Percentiles rank a stretch among this genome's conserved stretches.
Evolutionary conservation across 495 filamentous ascomycete species (phyloP).

Genomic region (Aspergillus haitiensis): DNA sequence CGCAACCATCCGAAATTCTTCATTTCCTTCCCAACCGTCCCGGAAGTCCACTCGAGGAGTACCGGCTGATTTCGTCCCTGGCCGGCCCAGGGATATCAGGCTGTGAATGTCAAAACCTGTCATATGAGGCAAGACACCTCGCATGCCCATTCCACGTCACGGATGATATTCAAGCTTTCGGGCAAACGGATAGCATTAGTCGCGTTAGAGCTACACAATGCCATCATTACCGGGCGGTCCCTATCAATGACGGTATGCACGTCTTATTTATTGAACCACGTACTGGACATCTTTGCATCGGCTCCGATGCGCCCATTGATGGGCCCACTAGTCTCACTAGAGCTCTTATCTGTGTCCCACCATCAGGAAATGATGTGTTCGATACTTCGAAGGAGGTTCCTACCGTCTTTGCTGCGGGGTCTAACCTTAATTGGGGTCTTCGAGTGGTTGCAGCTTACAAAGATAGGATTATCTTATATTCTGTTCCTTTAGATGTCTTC

Average conservation of each 20-base stretch:
- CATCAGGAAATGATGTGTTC: constrained; percentile 34
- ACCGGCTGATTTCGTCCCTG: constrained; percentile 70
- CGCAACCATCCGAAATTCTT: constrained; percentile 63
- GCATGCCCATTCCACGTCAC: constrained; percentile 37
- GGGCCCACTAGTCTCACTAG: constrained; percentile 50
- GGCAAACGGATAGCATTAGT: constrained; percentile 31
- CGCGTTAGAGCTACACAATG: constrained; percentile 46
- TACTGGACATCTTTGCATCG: constrained; percentile 61
- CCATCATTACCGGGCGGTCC: constrained; percentile 68
- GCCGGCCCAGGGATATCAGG: constrained; percentile 47
- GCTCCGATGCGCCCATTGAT: constrained; percentile 63
- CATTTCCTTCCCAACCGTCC: constrained; percentile 63
- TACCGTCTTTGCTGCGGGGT: constrained; percentile 57
- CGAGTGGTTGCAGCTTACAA: constrained; percentile 62
- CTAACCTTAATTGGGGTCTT: constrained; percentile 60
- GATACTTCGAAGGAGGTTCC: constrained; percentile 42
- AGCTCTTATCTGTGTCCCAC: constrained; percentile 42
- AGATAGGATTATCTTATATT: constrained; percentile 58
- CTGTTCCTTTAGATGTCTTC: constrained; percentile 62
- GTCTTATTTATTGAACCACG: constrained; percentile 69
- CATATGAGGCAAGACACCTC: constrained; percentile 26
- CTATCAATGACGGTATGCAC: constrained; percentile 68
- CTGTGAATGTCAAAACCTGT: constrained; percentile 35
- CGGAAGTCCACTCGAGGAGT: constrained; percentile 39
- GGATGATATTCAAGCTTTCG: constrained; percentile 31